Percentiles rank a stretch among this genome's conserved stretches.
Evolutionary conservation across 2,329 filamentous ascomycete genomes (phyloP).

Genomic region (Talaromyces marneffei): DNA sequence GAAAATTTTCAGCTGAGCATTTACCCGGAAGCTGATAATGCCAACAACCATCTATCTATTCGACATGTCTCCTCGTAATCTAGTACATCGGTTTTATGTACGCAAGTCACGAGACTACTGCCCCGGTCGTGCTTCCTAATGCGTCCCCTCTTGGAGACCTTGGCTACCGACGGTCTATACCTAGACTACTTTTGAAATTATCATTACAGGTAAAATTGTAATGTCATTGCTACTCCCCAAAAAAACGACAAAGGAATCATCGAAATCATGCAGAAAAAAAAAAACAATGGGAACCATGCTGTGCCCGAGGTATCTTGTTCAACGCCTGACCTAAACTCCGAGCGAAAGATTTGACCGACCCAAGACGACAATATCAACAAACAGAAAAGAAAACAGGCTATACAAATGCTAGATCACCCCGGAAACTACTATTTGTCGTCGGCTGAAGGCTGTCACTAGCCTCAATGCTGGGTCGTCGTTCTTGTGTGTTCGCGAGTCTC

Average conservation of each 20-base stretch:
- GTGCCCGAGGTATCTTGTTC: slow-evolving; percentile 8
- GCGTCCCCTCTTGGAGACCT: too few species aligned
- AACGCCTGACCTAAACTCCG: slow-evolving; percentile 6
- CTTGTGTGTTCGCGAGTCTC: slow-evolving; percentile 17
- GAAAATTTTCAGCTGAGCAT: not conserved
- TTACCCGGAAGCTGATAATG: not conserved
- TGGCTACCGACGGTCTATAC: not conserved
- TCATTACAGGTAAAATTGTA: not conserved
- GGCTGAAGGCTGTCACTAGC: slow-evolving; percentile 16
- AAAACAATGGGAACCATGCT: not conserved
- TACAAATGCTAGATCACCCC: slow-evolving; percentile 28
- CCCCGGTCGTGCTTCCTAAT: not conserved
- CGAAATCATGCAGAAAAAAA: not conserved
- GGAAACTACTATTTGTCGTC: slow-evolving; percentile 22
- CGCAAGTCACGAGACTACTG: not conserved
- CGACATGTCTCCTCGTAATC: not conserved
- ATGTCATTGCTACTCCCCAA: not conserved
- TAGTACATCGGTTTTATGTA: not conserved
- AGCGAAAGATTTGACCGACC: not conserved
- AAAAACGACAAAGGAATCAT: too few species aligned
- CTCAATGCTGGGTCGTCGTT: slow-evolving; percentile 18
- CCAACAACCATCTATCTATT: not conserved
- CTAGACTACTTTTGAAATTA: not conserved
- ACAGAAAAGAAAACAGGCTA: slow-evolving; percentile 12
- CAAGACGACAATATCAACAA: not conserved